Evolutionary conservation across 106 monocot species (phyloP).

Genomic region (Acorus calamus): DNA sequence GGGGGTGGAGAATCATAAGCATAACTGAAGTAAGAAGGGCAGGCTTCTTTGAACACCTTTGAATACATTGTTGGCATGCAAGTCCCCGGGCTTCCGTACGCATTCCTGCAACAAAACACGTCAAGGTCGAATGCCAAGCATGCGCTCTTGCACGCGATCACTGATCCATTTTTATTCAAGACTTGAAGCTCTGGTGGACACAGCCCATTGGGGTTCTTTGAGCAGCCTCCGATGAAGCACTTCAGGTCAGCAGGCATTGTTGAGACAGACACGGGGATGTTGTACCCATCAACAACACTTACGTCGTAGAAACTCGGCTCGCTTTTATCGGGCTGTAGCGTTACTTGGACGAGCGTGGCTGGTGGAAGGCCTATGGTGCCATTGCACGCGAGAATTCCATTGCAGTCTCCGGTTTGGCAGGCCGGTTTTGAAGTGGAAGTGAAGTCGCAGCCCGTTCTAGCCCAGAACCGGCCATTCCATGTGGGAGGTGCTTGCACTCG

Average conservation of each 20-base stretch:
- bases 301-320: conserved; percentile 63
- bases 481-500: conserved; percentile 28
- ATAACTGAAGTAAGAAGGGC: conserved; percentile 59
- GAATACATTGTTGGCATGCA: conserved; percentile 58
- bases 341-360: conserved; percentile 55
- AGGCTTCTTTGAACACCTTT: conserved; percentile 57
- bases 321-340: conserved; percentile 21
- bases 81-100: conserved; percentile 31
- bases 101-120: conserved; percentile 47
- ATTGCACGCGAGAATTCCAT: conserved; percentile 43
- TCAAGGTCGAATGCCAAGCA: conserved; percentile 58
- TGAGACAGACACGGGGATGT: conserved; percentile 42
- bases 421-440: conserved; percentile 1
- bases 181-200: conserved; percentile 62
- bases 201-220: conserved; percentile 23
- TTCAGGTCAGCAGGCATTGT: conserved; percentile 17
- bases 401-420: conserved; percentile 68
- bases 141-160: conserved; percentile 76
- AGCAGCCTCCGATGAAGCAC: conserved; percentile 47
- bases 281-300: conserved; percentile 71
- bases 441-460: conserved; percentile 57
- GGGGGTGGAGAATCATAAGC: conserved; percentile 44
- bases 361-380: conserved; percentile 58
- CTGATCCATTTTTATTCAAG: conserved; percentile 8
- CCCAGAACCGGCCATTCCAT: conserved; percentile 73